Evolutionary conservation across 176 grass and related monocot species (phyloP), one percentile per base, ranked within the genome.

Genomic region (Areca catechu): DNA sequence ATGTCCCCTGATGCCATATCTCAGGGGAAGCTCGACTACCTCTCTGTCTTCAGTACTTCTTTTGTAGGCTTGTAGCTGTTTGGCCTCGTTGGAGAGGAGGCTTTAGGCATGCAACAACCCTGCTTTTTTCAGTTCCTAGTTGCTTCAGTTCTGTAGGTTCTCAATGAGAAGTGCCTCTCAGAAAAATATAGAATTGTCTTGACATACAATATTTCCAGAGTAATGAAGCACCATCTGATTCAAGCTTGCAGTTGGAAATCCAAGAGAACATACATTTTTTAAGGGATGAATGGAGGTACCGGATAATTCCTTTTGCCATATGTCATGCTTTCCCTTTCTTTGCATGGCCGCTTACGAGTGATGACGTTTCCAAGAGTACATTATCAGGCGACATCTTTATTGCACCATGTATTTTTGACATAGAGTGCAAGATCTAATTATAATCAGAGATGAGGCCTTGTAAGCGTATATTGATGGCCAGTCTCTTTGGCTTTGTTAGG

Each of bases 271-370:
- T 61, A 12, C 19, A 15, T 18, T 61, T 16, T 61, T 27, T n/a
- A 20, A 47, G 28, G 29, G 19, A 61, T 15, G 16, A 37, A 7
- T 15, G 58, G 60, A 63, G 37, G 60, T n/a, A 49, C 0, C 23
- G 60, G 60, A 90, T 82, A 65, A 61, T 65, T 79, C 78, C 60
- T 59, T 54, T 50, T 61, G 69, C 60, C 30, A 47, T 61, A 56
- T 66, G 6, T 5, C 15, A 14, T 75, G 61, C 72, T 76, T 83
- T 77, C 22, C 48, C 66, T 19, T 28, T 70, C 72, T 64, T 74
- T 84, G 77, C 5, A 57, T 56, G 4, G 6, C 34, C 14, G 22
- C 49, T n/a, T n/a, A n/a, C n/a, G n/a, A 4, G 4, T 54, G 60
- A 20, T 60, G 75, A 82, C 79, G 49, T 57, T 78, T 85, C 47